phyloP scores from a whole-genome alignment of 257 asterid genomes.

The Gentiana straminea region DNA sequence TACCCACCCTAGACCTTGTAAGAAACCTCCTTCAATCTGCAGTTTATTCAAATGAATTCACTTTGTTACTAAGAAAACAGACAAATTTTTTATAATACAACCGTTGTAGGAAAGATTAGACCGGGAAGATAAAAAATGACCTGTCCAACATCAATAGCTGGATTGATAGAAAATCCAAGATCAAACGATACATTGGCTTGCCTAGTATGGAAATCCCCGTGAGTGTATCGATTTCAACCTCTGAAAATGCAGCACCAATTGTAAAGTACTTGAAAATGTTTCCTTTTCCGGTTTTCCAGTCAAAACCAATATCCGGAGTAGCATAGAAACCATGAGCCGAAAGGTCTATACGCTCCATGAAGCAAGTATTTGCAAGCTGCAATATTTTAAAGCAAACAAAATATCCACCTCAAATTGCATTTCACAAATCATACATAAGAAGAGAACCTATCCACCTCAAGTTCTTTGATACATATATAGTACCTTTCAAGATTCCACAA shows the following conservation, averaged over 20 bases:
- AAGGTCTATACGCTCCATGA: slow-evolving; percentile 81
- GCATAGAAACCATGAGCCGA: slow-evolving; percentile 89
- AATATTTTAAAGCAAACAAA: neutral
- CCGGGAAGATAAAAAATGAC: slow-evolving; percentile 18
- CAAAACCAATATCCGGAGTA: slow-evolving; percentile 74
- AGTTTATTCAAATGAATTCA: neutral
- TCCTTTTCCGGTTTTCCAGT: slow-evolving; percentile 77
- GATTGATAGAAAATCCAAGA: slow-evolving; percentile 87
- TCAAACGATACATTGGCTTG: slow-evolving; percentile 70
- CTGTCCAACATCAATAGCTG: slow-evolving; percentile 97
- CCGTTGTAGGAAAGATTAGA: no score
- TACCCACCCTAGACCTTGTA: slow-evolving; percentile 96
- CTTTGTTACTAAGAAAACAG: neutral
- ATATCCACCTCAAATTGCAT: neutral
- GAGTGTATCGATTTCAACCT: slow-evolving; percentile 90
- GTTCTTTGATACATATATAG: no score
- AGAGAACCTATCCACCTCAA: neutral
- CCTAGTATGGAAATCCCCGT: slow-evolving; percentile 93
- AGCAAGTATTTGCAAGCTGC: slow-evolving; percentile 81
- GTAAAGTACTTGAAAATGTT: slow-evolving; percentile 74
- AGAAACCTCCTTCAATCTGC: slow-evolving; percentile 92
- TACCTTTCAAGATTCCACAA: no score
- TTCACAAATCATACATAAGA: neutral
- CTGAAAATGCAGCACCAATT: slow-evolving; percentile 87
- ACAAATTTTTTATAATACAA: no score